These are phyloP conservation scores for Aurantiochytrium sp. DNA, from an alignment of 108 stramenopile species.

Conservation along the genomic window DNA sequence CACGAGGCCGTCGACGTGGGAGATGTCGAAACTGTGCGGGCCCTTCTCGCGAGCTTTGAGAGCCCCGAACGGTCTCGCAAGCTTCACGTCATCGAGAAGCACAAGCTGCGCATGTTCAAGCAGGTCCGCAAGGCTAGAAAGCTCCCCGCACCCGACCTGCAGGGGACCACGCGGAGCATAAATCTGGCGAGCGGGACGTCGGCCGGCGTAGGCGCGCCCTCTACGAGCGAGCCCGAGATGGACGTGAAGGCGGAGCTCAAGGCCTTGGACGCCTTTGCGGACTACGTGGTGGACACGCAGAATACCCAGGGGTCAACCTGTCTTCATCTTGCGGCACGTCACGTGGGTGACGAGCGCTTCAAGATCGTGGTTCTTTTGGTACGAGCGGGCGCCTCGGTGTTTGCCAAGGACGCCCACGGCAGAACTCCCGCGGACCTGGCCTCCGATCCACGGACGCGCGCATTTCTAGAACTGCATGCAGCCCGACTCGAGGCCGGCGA, in stretches of 20 bases:
- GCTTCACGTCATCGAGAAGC: not conserved
- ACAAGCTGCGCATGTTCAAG: not conserved
- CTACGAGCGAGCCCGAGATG: not conserved
- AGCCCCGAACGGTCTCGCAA: not conserved
- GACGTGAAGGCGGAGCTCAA: too few species aligned
- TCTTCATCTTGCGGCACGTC: not conserved
- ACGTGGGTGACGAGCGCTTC: not conserved
- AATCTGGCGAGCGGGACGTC: too few species aligned
- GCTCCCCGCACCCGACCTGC: too few species aligned
- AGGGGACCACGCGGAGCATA: too few species aligned
- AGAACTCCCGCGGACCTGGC: not conserved
- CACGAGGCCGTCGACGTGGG: not conserved
- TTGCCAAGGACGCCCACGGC: not conserved
- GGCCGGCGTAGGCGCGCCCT: too few species aligned
- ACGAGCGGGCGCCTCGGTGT: not conserved
- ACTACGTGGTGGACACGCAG: not conserved
- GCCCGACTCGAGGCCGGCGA: not conserved
- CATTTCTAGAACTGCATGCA: not conserved
- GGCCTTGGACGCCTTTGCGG: not conserved
- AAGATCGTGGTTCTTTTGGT: not conserved
- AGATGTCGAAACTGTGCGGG: not conserved
- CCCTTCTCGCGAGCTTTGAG: not conserved
- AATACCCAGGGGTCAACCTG: not conserved
- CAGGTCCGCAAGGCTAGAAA: not conserved
- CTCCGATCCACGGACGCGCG: not conserved